phyloP scores from a whole-genome alignment of 495 filamentous ascomycete species.

The Aspergillus taichungensis region DNA sequence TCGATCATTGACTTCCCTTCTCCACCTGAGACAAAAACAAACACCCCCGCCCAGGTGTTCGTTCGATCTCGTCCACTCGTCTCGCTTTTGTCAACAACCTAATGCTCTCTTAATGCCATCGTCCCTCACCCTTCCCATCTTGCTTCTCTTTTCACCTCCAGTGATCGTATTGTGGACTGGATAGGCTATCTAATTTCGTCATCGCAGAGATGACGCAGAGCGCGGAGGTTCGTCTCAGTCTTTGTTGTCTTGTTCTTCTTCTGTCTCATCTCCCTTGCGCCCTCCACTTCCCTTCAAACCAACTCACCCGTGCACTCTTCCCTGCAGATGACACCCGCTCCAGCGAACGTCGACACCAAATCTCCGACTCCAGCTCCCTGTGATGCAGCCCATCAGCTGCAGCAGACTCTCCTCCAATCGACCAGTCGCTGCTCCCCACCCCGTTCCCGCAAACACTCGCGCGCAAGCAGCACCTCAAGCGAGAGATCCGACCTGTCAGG shows the following conservation, averaged over 20 bases:
- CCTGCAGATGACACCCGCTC: slow-evolving; percentile 5
- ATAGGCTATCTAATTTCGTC: too few relatives aligned
- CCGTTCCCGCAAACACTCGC: slow-evolving; percentile 26
- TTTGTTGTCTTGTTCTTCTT: background rate
- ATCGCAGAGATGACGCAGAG: too few relatives aligned
- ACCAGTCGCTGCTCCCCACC: slow-evolving; percentile 10
- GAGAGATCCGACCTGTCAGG: slow-evolving; percentile 22
- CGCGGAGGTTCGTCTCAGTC: too few relatives aligned
- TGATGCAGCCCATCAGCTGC: slow-evolving; percentile 16
- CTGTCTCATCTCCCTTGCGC: background rate
- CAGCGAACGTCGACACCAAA: slow-evolving; percentile 3
- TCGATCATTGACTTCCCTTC: too few relatives aligned
- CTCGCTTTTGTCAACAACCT: too few relatives aligned
- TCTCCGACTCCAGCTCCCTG: slow-evolving; percentile 5
- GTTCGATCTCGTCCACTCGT: too few relatives aligned
- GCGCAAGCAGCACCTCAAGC: slow-evolving; percentile 14
- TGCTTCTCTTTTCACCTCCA: background rate
- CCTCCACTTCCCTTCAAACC: too few relatives aligned
- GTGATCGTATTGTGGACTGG: too few relatives aligned
- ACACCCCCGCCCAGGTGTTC: too few relatives aligned
- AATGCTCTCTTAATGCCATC: background rate
- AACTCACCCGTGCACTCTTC: too few relatives aligned
- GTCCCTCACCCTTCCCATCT: background rate
- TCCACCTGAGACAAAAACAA: too few relatives aligned
- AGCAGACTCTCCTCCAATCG: slow-evolving; percentile 16